phyloP scores from a whole-genome alignment of 805 yeast genomes.

The Candida piceae region DNA sequence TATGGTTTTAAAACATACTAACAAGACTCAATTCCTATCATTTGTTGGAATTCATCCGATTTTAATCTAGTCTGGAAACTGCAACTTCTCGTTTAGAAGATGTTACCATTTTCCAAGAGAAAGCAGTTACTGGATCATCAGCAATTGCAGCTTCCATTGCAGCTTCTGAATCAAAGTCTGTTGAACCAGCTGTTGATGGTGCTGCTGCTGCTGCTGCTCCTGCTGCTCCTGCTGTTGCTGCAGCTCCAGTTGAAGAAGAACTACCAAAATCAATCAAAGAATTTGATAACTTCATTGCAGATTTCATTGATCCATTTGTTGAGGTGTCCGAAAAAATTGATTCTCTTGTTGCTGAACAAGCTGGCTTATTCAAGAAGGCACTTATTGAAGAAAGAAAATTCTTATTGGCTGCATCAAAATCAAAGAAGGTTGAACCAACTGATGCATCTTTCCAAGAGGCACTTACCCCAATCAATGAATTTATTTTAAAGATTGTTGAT shows the following conservation, averaged over 20 bases:
- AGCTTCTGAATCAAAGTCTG: conserved; percentile 8
- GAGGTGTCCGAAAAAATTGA: conserved; percentile 49
- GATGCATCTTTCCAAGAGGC: conserved; percentile 51
- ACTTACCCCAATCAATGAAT: conserved; percentile 64
- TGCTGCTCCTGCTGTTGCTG: conserved; percentile 17
- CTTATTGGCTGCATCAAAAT: conserved; percentile 50
- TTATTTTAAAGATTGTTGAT: conserved; percentile 51
- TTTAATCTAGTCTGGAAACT: conserved; percentile 62
- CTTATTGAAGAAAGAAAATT: conserved; percentile 57
- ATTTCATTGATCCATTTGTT: conserved; percentile 56
- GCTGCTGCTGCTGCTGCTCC: conserved; percentile 17
- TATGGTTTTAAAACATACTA: no score
- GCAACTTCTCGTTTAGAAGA: conserved; percentile 93
- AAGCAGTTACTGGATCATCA: conserved; percentile 19
- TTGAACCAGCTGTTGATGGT: conserved; percentile 14
- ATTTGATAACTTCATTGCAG: conserved; percentile 50
- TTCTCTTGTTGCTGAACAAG: conserved; percentile 52
- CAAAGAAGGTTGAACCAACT: conserved; percentile 60
- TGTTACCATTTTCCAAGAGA: conserved; percentile 73
- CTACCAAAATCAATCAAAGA: conserved; percentile 42
- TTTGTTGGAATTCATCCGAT: neutral
- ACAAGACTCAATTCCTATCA: neutral
- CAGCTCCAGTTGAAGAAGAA: conserved; percentile 20
- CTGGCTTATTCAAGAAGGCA: conserved; percentile 43
- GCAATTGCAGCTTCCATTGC: conserved; percentile 11